Evolutionary conservation across 2,329 filamentous ascomycete genomes (phyloP), one percentile per base, ranked within the genome.

Genomic region (Colletotrichum plurivorum): DNA sequence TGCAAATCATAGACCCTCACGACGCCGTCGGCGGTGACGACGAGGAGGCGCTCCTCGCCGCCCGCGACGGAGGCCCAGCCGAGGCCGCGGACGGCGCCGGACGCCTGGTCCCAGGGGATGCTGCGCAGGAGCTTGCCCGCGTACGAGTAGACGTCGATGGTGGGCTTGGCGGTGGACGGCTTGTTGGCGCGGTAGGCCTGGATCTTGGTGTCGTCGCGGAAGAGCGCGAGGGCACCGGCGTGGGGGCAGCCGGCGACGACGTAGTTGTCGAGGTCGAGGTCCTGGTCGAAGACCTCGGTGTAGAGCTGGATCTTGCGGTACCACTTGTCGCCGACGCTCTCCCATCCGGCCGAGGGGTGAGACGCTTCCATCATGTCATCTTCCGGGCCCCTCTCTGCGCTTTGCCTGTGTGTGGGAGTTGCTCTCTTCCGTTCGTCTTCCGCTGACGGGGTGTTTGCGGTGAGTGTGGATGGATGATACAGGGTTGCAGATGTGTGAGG

Each of bases 291-390:
- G 73, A 98, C 89, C 73, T 91, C 93, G 70, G 94, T 95, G 85
- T 98, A 99, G 70, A 97, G 89, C 81, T 95, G 93, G 66, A 93
- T 91, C 84, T 97, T 98, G 80, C 95, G 93, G 84, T 98, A 99
- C 86, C 97, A 98, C 76, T 90, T 92, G 81, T 97, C 93, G 78
- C 94, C 96, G 73, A 98, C 90, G 81, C 90, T 93, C 85, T 97
- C 94, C 96, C 96, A 99, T 81, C 95, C 94, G 76, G 94, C 93
- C 75, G 94, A 94, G 76, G 95, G 87, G 81, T 88, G 86, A 76
- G 86, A 82, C 72, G 83, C 81, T 75, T 89, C 88, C 88, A 90
- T 90, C 57, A 72, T 80, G 67, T 73, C 66, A 73, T 78, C 73
- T 78, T 77, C 71, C 65, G 67, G 52, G 46, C 57, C 45, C 25